phyloP scores from a whole-genome alignment of 2,329 filamentous ascomycete genomes.

The Anthostomella pinea region DNA sequence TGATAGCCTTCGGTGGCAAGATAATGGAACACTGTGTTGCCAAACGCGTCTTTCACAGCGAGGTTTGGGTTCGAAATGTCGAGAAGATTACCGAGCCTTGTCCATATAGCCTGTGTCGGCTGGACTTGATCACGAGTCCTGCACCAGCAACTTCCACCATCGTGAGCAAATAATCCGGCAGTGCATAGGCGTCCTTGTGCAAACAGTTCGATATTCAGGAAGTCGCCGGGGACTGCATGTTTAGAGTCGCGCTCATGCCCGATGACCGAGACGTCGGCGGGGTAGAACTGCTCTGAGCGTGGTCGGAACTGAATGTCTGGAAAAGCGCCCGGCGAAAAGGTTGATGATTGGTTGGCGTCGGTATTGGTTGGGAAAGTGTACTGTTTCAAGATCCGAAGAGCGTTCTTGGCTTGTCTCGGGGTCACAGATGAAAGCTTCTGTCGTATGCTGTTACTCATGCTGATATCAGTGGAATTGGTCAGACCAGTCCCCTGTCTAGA shows the following conservation, averaged over 20 bases:
- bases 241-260: constrained; percentile 26
- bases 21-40: constrained; percentile 50
- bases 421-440: constrained; percentile 23
- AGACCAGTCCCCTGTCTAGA: constrained; percentile 25
- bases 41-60: constrained; percentile 45
- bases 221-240: constrained; percentile 48
- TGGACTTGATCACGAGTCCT: constrained; percentile 15
- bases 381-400: constrained; percentile 26
- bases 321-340: constrained; percentile 13
- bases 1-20: constrained; percentile 19
- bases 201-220: constrained; percentile 35
- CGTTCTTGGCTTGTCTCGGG: constrained; percentile 18
- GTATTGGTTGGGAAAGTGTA: constrained; percentile 29
- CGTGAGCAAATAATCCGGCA: constrained; percentile 27
- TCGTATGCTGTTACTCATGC: constrained; percentile 21
- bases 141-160: constrained; percentile 35
- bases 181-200: constrained; percentile 8
- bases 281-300: background rate
- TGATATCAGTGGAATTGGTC: constrained; percentile 28
- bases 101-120: constrained; percentile 12
- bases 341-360: constrained; percentile 14
- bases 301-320: constrained; percentile 6
- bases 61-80: constrained; percentile 30
- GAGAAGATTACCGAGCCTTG: constrained; percentile 27
- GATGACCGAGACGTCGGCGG: constrained; percentile 11